Conservation (phyloP, 2,329 filamentous ascomycete species). For the Periconia macrospinosa region DNA sequence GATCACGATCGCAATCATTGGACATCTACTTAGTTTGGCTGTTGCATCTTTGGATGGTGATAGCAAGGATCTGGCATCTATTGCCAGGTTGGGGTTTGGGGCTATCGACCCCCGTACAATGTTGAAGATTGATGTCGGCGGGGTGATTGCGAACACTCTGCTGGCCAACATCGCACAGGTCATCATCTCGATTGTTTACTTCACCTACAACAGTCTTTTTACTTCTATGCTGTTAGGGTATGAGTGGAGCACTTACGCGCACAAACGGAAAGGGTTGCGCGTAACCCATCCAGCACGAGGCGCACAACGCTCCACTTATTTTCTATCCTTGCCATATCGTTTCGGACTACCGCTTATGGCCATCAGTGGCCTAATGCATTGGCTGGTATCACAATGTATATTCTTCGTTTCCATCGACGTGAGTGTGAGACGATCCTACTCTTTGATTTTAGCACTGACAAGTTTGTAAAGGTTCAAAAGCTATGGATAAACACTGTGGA, state of each 20-base stretch:
- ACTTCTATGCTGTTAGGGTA: conserved; percentile 51
- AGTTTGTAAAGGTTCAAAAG: neutral
- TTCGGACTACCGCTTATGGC: conserved; percentile 42
- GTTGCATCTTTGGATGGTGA: conserved; percentile 4
- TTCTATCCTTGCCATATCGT: conserved; percentile 44
- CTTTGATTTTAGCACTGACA: neutral
- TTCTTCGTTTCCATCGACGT: conserved; percentile 42
- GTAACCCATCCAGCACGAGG: conserved; percentile 36
- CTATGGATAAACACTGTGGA: conserved; percentile 3
- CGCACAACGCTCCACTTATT: conserved; percentile 45
- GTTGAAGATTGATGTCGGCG: neutral
- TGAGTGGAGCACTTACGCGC: conserved; percentile 51
- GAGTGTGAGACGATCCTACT: neutral
- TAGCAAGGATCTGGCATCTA: conserved; percentile 1
- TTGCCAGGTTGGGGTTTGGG: conserved; percentile 12
- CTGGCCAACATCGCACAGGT: conserved; percentile 49
- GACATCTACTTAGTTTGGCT: neutral
- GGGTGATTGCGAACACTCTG: neutral
- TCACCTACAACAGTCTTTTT: conserved; percentile 49
- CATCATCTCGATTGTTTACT: conserved; percentile 51
- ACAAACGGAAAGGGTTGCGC: conserved; percentile 35
- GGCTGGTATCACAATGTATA: conserved; percentile 48
- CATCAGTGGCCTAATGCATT: conserved; percentile 42
- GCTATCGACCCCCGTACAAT: conserved; percentile 12
- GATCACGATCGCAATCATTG: neutral